A percentile compares a stretch with the other conserved stretches of the same genome.
These are phyloP conservation scores for Nothophytophthora sp. DNA, from an alignment of 352 stramenopile genomes.

Conservation along the genomic window DNA sequence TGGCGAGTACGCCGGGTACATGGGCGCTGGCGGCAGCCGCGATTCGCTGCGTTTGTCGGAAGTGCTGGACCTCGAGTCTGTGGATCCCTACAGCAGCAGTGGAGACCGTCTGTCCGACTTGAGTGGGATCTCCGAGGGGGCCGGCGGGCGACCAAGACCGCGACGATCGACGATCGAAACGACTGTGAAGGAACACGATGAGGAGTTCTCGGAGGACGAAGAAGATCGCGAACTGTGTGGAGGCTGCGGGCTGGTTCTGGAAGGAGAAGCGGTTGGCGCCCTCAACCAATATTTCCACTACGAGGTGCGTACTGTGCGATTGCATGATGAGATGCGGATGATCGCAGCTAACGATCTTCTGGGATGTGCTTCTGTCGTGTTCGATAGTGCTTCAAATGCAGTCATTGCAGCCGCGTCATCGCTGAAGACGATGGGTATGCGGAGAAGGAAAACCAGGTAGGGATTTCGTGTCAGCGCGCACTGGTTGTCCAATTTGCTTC, in stretches of 20 bases:
- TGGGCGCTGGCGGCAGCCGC: conserved; percentile 41
- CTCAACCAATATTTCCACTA: conserved; percentile 85
- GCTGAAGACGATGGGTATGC: conserved; percentile 81
- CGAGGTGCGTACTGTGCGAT: conserved; percentile 38
- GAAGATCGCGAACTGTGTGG: conserved; percentile 76
- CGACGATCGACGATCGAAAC: conserved; percentile 27
- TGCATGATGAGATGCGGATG: background rate
- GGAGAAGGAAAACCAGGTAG: conserved; percentile 81
- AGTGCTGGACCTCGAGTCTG: conserved; percentile 74
- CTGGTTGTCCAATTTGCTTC: background rate
- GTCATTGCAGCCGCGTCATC: conserved; percentile 69
- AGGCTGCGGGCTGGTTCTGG: conserved; percentile 65
- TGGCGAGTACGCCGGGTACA: conserved; percentile 63
- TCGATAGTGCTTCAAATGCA: conserved; percentile 80
- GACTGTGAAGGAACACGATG: conserved; percentile 38
- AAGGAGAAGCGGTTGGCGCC: conserved; percentile 80
- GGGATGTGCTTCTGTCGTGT: conserved; percentile 3
- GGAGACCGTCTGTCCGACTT: conserved; percentile 57
- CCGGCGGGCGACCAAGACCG: conserved; percentile 15
- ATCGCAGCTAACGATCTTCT: too few species aligned
- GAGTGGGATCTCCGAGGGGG: conserved; percentile 56
- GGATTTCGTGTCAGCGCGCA: background rate
- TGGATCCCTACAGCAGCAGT: too few species aligned
- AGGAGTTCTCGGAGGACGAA: conserved; percentile 59
- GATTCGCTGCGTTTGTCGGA: conserved; percentile 79